phyloP scores from a whole-genome alignment of 1,139 yeast genomes.

The Saccharomyces hybrid region DNA sequence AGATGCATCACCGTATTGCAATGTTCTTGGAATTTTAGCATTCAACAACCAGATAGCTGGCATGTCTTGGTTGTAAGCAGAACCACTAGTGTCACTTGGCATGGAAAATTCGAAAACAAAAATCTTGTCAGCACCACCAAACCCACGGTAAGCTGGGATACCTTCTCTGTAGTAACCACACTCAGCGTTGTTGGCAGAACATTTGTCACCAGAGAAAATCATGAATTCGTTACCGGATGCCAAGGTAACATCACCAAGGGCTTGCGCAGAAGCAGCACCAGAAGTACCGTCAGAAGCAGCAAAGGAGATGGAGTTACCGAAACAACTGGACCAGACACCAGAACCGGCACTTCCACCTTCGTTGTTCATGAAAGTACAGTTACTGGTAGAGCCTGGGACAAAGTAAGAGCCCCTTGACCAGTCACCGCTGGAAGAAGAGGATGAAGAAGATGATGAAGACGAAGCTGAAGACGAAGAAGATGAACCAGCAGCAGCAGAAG shows the following conservation, averaged over 20 bases:
- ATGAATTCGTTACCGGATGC: constrained; percentile 68
- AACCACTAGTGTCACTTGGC: constrained; percentile 57
- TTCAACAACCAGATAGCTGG: constrained; percentile 95
- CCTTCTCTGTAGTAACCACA: constrained; percentile 86
- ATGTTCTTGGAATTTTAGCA: constrained; percentile 88
- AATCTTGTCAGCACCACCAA: constrained; percentile 68
- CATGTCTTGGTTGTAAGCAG: constrained; percentile 62
- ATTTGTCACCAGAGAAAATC: constrained; percentile 63
- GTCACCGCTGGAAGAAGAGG: constrained; percentile 34
- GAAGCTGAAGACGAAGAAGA: constrained; percentile 5
- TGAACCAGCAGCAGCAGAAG: constrained; percentile 12
- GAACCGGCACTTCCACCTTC: constrained; percentile 75
- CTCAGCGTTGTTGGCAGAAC: constrained; percentile 44
- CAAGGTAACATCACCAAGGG: constrained; percentile 55
- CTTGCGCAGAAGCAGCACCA: constrained; percentile 53
- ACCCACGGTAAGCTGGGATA: constrained; percentile 90
- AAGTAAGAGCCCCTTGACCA: constrained; percentile 78
- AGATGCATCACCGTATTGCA: constrained; percentile 69
- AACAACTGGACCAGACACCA: constrained; percentile 75
- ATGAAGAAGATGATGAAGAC: constrained; percentile 3
- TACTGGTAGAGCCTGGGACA: constrained; percentile 53
- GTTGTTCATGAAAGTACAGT: constrained; percentile 75
- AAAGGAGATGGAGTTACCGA: constrained; percentile 83
- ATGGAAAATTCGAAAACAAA: constrained; percentile 84
- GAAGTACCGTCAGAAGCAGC: constrained; percentile 66